A percentile compares a stretch with the other conserved stretches of the same genome.
phyloP scores from a whole-genome alignment of 305 asterid species.

The Solanum aculeatissimum region DNA sequence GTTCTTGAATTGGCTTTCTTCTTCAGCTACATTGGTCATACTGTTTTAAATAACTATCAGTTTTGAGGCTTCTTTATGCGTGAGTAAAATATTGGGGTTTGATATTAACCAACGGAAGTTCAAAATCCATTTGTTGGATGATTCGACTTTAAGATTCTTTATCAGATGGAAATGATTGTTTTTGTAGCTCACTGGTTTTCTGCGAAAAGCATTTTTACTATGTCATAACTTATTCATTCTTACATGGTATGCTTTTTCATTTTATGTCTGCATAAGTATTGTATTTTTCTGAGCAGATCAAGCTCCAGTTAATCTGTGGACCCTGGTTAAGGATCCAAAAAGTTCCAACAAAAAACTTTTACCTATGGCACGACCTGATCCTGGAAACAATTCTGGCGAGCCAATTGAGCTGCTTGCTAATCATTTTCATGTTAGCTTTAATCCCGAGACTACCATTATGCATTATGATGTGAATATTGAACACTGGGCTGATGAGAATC shows the following conservation, averaged over 20 bases:
- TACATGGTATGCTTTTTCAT: not conserved
- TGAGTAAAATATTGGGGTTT: not conserved
- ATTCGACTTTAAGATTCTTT: not conserved
- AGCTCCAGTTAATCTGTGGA: slow-evolving; percentile 1
- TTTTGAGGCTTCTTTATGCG: not conserved
- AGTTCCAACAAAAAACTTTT: slow-evolving; percentile 3
- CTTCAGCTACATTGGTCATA: not conserved
- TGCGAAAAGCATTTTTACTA: not conserved
- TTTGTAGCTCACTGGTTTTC: not conserved
- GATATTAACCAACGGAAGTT: not conserved
- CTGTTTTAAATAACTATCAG: not conserved
- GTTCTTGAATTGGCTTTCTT: not conserved
- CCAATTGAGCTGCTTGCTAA: slow-evolving; percentile 32
- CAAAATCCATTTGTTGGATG: not conserved
- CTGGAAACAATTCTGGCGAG: slow-evolving; percentile 14
- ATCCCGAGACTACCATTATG: slow-evolving; percentile 24
- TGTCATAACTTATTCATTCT: not conserved
- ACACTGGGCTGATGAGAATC: slow-evolving; percentile 22
- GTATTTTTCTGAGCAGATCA: slow-evolving; percentile 5
- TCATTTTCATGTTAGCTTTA: slow-evolving; percentile 45
- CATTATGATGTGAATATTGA: slow-evolving; percentile 45
- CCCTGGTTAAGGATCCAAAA: slow-evolving; percentile 4
- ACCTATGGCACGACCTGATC: slow-evolving; percentile 43
- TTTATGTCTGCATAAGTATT: not conserved
- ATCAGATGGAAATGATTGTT: not conserved